Conservation (phyloP, 768 basidiomycete species). For the Rhodotorula sphaerocarpa region DNA sequence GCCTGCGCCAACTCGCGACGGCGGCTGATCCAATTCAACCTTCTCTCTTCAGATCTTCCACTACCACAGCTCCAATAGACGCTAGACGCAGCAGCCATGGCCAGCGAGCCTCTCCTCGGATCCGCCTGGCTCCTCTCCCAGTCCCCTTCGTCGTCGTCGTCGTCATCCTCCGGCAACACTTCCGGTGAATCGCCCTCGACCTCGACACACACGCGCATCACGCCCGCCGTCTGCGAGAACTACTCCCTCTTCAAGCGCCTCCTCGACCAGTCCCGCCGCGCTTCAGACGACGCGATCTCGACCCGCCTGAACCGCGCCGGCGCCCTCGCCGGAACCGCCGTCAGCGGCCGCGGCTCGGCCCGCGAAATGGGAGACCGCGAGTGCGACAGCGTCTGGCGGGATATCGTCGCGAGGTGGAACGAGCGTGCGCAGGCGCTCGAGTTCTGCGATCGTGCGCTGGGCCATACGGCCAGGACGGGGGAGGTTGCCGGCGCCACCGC, state of each 20-base stretch:
- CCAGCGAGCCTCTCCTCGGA: constrained; percentile 22
- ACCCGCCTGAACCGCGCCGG: constrained; percentile 17
- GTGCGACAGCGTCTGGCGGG: constrained; percentile 21
- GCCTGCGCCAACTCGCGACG: too few relatives aligned
- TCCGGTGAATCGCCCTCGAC: not conserved
- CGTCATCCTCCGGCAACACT: constrained; percentile 1
- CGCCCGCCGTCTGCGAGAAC: constrained; percentile 7
- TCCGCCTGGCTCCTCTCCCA: constrained; percentile 14
- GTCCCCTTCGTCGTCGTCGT: not conserved
- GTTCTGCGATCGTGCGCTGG: constrained; percentile 21
- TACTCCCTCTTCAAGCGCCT: constrained; percentile 3
- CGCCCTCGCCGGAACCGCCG: not conserved
- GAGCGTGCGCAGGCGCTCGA: constrained; percentile 11
- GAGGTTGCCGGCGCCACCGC: too few relatives aligned
- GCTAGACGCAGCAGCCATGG: constrained; percentile 7
- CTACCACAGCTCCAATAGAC: too few relatives aligned
- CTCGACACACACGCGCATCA: constrained; percentile 11
- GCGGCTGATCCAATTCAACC: too few relatives aligned
- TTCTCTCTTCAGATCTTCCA: too few relatives aligned
- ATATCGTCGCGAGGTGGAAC: not conserved
- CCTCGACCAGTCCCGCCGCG: constrained; percentile 6
- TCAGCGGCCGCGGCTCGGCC: not conserved
- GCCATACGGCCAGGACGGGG: not conserved
- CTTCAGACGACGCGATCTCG: constrained; percentile 18
- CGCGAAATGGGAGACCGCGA: constrained; percentile 2